These are phyloP conservation scores for Coemansia sp. DNA, from an alignment of 192 early-diverging fungal species.

Conservation along the genomic window DNA sequence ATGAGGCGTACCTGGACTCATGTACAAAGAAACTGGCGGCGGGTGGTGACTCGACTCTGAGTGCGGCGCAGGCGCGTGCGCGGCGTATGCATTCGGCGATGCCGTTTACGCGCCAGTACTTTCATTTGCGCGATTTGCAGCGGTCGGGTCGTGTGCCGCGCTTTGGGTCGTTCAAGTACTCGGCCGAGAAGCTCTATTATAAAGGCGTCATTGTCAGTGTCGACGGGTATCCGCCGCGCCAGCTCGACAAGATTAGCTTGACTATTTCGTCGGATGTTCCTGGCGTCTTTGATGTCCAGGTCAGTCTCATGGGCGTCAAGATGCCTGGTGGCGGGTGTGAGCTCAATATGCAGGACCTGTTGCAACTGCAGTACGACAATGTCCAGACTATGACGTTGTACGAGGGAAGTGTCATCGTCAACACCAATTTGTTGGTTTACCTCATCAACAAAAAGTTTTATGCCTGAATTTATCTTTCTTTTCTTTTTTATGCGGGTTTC, in stretches of 20 bases:
- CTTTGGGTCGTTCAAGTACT: slow-evolving; percentile 98
- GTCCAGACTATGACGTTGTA: slow-evolving; percentile 87
- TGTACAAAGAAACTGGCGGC: slow-evolving; percentile 86
- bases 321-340: slow-evolving; percentile 71
- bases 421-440: slow-evolving; percentile 93
- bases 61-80: slow-evolving; percentile 55
- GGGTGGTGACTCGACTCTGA: slow-evolving; percentile 50
- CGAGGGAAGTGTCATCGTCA: slow-evolving; percentile 89
- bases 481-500: neutral
- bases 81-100: slow-evolving; percentile 58
- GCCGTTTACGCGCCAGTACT: slow-evolving; percentile 94
- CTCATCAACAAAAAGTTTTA: slow-evolving; percentile 96
- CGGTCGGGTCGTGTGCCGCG: slow-evolving; percentile 83
- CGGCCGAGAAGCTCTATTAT: slow-evolving; percentile 86
- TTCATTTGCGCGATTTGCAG: slow-evolving; percentile 84
- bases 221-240: slow-evolving; percentile 75
- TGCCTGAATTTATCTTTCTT: slow-evolving; percentile 17
- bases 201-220: slow-evolving; percentile 89
- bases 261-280: slow-evolving; percentile 90
- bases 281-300: slow-evolving; percentile 88
- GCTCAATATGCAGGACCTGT: slow-evolving; percentile 85
- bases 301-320: slow-evolving; percentile 67
- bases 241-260: slow-evolving; percentile 85
- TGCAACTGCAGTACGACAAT: slow-evolving; percentile 93
- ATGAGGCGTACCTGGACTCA: slow-evolving; percentile 84